Evolutionary conservation across 2,329 filamentous ascomycete species (phyloP), one percentile per base, ranked within the genome.

Genomic region (Paraconiothyrium brasiliense): DNA sequence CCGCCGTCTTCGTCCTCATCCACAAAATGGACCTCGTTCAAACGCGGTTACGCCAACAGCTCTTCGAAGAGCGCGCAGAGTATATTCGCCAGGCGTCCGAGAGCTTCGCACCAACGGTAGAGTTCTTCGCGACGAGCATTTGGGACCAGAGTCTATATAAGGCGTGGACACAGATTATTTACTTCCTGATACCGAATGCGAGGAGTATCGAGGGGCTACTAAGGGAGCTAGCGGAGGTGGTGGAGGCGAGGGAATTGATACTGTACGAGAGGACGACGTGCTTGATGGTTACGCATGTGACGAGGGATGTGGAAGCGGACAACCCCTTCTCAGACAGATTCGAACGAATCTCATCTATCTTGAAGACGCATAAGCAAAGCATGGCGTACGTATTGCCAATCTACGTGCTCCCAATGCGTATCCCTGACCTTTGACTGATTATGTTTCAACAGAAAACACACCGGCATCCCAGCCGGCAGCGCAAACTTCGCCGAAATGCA

Each of bases 21-120:
- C 95, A 99, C 89, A 99, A 99, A 82, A 97, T 99, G 92, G 95
- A 99, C 78, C 87, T 99, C 30, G 93, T 98, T 52, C 91, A 94
- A 68, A 87, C 89, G 43, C 87, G 91, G 60, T 88, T 91, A 68
- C 91, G 94, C 63, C 90, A 93, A 75, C 84, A 88, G 61, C 88
- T 97, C 66, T 97, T 97, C 79, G 90, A 94, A 64, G 92, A 97
- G 72, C 90, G 93, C 63, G 90, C 93, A 27, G 84, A 87, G 34
- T 84, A 93, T 58, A 92, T 97, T 65, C 87, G 90, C 60, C 87
- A 89, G 66, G 92, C 92, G 74, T 94, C 92, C 59, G 86, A 87
- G 59, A 80, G 84, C 20, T 88, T 97, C 76, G 87, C 90, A 50
- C 78, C 83, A 50, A 76, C 66, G 0, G 81, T 97, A 63, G 92